Conservation (phyloP, 164 flowering plant genomes). For the Chloranthus sessilifolius region DNA sequence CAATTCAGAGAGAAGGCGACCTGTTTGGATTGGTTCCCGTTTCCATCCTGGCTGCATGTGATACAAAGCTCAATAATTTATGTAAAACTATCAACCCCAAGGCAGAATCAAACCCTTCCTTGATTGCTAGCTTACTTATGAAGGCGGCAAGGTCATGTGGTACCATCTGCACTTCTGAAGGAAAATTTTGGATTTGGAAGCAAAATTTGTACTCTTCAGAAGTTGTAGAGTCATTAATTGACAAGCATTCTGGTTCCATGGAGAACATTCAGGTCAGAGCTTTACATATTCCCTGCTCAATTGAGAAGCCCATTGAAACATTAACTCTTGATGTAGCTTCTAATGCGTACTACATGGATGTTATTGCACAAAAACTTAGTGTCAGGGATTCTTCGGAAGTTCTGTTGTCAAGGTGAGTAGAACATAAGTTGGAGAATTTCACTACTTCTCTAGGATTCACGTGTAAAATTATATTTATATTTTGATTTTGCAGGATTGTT, state of each 20-base stretch:
- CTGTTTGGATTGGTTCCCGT: conserved; percentile 50
- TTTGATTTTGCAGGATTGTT: conserved; percentile 42
- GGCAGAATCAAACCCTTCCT: conserved; percentile 53
- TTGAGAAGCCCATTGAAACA: conserved; percentile 42
- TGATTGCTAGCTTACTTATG: conserved; percentile 41
- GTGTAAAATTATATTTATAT: neutral
- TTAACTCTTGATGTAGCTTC: conserved; percentile 44
- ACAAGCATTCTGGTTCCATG: conserved; percentile 14
- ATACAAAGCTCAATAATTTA: conserved; percentile 47
- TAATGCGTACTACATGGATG: conserved; percentile 67
- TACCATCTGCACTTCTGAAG: conserved; percentile 34
- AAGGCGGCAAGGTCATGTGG: conserved; percentile 45
- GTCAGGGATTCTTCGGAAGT: conserved; percentile 47
- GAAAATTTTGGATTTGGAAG: conserved; percentile 51
- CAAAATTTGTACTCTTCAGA: conserved; percentile 42
- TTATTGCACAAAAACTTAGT: conserved; percentile 66
- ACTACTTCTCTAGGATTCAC: neutral
- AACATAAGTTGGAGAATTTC: neutral
- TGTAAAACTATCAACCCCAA: conserved; percentile 61
- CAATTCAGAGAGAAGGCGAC: conserved; percentile 49
- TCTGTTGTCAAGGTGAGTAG: conserved; percentile 63
- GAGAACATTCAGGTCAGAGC: conserved; percentile 37
- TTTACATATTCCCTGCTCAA: conserved; percentile 49
- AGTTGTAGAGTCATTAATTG: conserved; percentile 24
- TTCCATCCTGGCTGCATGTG: conserved; percentile 55